Evolutionary conservation across 2,329 filamentous ascomycete genomes (phyloP), one percentile per base, ranked within the genome.

Genomic region (Arthrobotrys iridis): DNA sequence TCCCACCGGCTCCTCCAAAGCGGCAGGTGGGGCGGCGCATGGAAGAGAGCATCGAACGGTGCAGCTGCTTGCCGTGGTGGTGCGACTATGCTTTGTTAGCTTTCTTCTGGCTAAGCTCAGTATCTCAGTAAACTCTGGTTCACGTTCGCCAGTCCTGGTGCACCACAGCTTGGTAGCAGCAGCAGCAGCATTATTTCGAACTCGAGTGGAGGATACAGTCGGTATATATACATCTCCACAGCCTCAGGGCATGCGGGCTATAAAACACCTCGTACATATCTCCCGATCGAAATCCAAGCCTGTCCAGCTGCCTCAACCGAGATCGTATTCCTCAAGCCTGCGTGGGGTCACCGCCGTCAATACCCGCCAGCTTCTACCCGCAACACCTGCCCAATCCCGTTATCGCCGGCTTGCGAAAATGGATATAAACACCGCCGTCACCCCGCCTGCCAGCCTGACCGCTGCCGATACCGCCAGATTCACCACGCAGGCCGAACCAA

Each of bases 191-290:
- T n/a, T n/a, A n/a, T n/a, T n/a, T n/a, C n/a, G 4, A 3, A 43
- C 4, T 43, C 40, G 11, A 33, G 4, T 22, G 48, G n/a, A 43
- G 40, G 40, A 20, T 20, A 18, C 2, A 18, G 24, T 55, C 11
- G 33, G 15, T 48, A 48, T 18, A 20, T 55, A 10, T 22, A n/a
- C 2, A 22, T 22, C 11, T 15, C 2, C 5, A 1, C 1, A 22
- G 6, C 6, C 15, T 13, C 41, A 40, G 41, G 60, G 60, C 18
- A 65, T 65, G 68, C 46, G 58, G 52, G 59, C 62, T 73, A 73
- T 73, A 73, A 73, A 73, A 60, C 66, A 60, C 60, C 68, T 73
- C 68, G 41, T n/a, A n/a, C n/a, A n/a, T n/a, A n/a, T 65, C 52
- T 43, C 52, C 52, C 68, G 30, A 33, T 43, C 55, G n/a, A 35